Conservation (phyloP, 2,329 filamentous ascomycete species). For the Teratosphaeriaceae sp. region DNA sequence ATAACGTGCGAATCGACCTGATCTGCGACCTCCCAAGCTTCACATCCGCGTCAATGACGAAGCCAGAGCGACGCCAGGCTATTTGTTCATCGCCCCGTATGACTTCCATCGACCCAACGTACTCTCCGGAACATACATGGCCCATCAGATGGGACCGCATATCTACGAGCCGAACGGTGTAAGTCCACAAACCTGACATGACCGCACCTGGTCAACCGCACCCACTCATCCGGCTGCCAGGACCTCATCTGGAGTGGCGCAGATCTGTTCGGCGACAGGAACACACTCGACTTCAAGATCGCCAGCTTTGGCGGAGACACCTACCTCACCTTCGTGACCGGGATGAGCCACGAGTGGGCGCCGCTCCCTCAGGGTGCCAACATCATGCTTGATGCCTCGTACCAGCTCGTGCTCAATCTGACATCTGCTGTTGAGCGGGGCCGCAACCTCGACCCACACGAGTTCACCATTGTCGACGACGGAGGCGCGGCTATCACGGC, state of each 20-base stretch:
- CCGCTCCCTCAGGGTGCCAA: not conserved
- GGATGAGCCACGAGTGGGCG: not conserved
- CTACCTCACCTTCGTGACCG: slow-evolving; percentile 3
- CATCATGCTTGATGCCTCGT: no score
- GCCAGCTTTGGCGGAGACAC: slow-evolving; percentile 1
- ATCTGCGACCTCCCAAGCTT: no score
- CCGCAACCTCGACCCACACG: no score
- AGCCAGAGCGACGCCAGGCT: no score
- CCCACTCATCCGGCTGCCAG: slow-evolving; percentile 1
- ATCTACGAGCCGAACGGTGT: not conserved
- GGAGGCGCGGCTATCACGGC: not conserved
- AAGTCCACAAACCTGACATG: not conserved
- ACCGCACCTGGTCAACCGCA: not conserved
- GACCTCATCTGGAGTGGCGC: slow-evolving; percentile 16
- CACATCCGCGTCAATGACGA: no score
- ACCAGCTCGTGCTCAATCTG: no score
- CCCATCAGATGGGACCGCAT: not conserved
- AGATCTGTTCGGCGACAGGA: slow-evolving; percentile 8
- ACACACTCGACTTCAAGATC: slow-evolving; percentile 14
- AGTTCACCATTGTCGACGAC: not conserved
- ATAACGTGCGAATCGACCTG: no score
- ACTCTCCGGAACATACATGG: not conserved
- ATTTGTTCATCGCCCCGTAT: not conserved
- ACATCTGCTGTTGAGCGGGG: no score
- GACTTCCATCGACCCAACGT: not conserved